Evolutionary conservation across 169 alveolate species (phyloP).

Genomic region (Plasmodium coatneyi): DNA sequence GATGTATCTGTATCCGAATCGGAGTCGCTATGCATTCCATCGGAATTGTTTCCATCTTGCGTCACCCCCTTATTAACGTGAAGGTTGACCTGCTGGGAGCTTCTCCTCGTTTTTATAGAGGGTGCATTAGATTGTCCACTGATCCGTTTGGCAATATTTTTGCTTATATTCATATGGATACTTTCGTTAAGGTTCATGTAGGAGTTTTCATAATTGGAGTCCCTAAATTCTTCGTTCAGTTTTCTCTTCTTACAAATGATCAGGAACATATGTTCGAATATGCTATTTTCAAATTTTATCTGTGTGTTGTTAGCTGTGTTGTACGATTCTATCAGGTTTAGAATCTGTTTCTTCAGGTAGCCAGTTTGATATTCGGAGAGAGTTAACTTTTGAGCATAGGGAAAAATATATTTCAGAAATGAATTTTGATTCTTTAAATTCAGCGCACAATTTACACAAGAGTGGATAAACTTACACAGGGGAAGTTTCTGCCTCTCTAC

Average conservation of each 20-base stretch:
- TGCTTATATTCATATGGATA: constrained; percentile 66
- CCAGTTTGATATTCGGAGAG: constrained; percentile 58
- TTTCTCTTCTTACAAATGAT: constrained; percentile 51
- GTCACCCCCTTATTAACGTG: neutral
- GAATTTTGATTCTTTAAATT: constrained; percentile 67
- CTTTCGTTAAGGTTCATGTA: constrained; percentile 64
- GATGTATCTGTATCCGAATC: neutral
- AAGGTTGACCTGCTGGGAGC: neutral
- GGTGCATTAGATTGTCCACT: neutral
- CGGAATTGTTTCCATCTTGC: neutral
- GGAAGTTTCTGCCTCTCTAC: constrained; percentile 73
- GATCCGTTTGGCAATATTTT: constrained; percentile 28
- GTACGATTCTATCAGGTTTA: constrained; percentile 33
- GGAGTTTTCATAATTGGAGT: constrained; percentile 51
- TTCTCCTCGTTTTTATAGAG: constrained; percentile 38
- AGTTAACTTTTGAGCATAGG: constrained; percentile 72
- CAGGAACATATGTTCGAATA: constrained; percentile 67
- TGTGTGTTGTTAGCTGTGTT: constrained; percentile 30
- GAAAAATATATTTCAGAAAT: constrained; percentile 68
- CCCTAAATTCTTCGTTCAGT: constrained; percentile 66
- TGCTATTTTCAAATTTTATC: constrained; percentile 48
- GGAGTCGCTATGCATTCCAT: neutral
- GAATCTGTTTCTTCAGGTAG: constrained; percentile 57
- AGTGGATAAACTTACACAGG: constrained; percentile 70
- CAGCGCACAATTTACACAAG: constrained; percentile 74